phyloP scores from a whole-genome alignment of 2,329 filamentous ascomycete genomes.

The Fusarium transvaalense region DNA sequence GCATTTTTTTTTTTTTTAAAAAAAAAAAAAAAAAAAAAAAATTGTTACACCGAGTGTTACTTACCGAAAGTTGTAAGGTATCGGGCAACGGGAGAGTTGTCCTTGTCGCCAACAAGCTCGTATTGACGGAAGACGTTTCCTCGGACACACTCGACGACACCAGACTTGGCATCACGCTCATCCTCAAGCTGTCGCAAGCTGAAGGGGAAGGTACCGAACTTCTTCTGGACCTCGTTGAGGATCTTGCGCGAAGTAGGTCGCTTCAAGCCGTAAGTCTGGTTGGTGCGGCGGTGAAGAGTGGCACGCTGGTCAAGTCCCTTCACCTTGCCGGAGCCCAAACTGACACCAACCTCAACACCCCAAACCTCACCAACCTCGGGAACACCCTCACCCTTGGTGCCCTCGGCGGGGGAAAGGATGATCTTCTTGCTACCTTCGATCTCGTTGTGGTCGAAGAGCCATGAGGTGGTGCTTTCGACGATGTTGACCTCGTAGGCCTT shows the following conservation, averaged over 20 bases:
- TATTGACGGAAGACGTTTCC: conserved; percentile 94
- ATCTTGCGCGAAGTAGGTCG: conserved; percentile 92
- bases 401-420: conserved; percentile 87
- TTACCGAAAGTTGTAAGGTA: conserved; percentile 93
- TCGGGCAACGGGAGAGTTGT: conserved; percentile 84
- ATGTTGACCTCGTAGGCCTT: conserved; percentile 92
- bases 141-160: conserved; percentile 95
- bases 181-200: conserved; percentile 96
- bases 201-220: conserved; percentile 98
- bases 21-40: no score
- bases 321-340: conserved; percentile 91
- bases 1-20: no score
- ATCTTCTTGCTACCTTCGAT: conserved; percentile 99
- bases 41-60: conserved; percentile 53
- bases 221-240: conserved; percentile 94
- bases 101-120: conserved; percentile 95
- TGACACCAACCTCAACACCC: conserved; percentile 97
- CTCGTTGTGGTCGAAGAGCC: conserved; percentile 96
- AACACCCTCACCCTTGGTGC: conserved; percentile 88
- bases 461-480: conserved; percentile 98
- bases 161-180: conserved; percentile 94
- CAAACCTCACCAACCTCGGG: conserved; percentile 94
- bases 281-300: conserved; percentile 93
- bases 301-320: conserved; percentile 90
- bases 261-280: conserved; percentile 92